Evolutionary conservation across 2,329 filamentous ascomycete species (phyloP).

Genomic region (Zarea fungicola): DNA sequence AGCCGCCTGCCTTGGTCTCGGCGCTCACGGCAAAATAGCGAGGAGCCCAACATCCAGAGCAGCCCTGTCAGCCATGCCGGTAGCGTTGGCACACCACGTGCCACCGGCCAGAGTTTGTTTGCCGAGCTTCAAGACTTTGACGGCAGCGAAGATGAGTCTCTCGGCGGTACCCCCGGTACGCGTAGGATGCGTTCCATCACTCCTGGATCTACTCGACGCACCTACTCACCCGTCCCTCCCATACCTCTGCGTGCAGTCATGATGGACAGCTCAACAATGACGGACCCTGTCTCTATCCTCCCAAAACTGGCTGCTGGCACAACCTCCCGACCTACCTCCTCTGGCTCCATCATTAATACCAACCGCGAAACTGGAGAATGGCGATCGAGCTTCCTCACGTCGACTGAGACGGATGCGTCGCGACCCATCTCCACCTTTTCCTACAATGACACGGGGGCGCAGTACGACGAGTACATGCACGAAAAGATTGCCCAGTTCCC

Average conservation of each 20-base stretch:
- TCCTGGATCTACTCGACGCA: conserved; percentile 41
- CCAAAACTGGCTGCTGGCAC: conserved; percentile 25
- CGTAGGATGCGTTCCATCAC: conserved; percentile 43
- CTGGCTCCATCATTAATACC: conserved; percentile 36
- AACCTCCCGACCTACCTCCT: conserved; percentile 34
- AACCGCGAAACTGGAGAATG: conserved; percentile 22
- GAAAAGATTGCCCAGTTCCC: conserved; percentile 51
- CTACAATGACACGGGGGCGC: conserved; percentile 49
- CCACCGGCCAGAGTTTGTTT: conserved; percentile 71
- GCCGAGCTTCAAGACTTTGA: conserved; percentile 82
- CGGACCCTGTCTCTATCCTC: conserved; percentile 43
- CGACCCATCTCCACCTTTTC: conserved; percentile 44
- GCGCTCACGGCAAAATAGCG: conserved; percentile 56
- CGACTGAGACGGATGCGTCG: conserved; percentile 23
- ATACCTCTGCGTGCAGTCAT: conserved; percentile 51
- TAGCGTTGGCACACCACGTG: conserved; percentile 47
- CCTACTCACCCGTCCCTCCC: conserved; percentile 41
- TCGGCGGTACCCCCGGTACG: conserved; percentile 50
- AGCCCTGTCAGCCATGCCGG: conserved; percentile 54
- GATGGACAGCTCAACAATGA: conserved; percentile 58
- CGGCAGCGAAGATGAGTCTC: conserved; percentile 68
- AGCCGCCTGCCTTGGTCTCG: conserved; percentile 57
- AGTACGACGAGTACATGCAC: conserved; percentile 46
- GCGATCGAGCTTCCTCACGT: conserved; percentile 19
- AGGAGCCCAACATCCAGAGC: conserved; percentile 52